These are phyloP conservation scores for Mucor lusitanicus DNA, from an alignment of 371 early-diverging fungal species.

Conservation along the genomic window DNA sequence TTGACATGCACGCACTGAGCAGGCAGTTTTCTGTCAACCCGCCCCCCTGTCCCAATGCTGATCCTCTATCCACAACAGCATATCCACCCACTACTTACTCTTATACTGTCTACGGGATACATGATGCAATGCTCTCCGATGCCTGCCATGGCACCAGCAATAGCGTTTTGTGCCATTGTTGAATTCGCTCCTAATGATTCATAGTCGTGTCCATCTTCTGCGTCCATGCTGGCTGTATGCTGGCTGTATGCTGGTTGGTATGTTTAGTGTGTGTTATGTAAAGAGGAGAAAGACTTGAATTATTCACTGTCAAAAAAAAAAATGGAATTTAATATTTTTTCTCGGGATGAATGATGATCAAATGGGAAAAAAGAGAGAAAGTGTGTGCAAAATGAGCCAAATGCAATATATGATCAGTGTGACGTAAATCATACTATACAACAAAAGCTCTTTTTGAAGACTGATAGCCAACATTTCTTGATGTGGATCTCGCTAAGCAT, in stretches of 20 bases:
- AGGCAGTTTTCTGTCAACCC: not conserved
- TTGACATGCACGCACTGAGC: not conserved
- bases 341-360: not conserved
- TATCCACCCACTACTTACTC: conserved; percentile 59
- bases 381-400: not conserved
- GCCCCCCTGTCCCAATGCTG: not conserved
- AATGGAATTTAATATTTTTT: not conserved
- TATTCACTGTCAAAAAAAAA: not conserved
- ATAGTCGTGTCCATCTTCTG: conserved; percentile 71
- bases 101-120: conserved; percentile 93
- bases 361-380: not conserved
- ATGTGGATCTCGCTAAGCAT: no score
- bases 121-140: conserved; percentile 95
- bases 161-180: conserved; percentile 74
- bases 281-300: not conserved
- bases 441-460: not conserved
- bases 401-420: not conserved
- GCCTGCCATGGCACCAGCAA: conserved; percentile 96
- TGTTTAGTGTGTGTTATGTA: not conserved
- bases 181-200: conserved; percentile 86
- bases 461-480: not conserved
- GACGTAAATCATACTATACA: not conserved
- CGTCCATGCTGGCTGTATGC: not conserved
- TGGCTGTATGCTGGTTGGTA: not conserved
- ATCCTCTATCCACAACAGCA: not conserved